A percentile compares a stretch with the other conserved stretches of the same genome.
phyloP scores from a whole-genome alignment of 139 green algal genomes.

The Helicosporidium sp. region DNA sequence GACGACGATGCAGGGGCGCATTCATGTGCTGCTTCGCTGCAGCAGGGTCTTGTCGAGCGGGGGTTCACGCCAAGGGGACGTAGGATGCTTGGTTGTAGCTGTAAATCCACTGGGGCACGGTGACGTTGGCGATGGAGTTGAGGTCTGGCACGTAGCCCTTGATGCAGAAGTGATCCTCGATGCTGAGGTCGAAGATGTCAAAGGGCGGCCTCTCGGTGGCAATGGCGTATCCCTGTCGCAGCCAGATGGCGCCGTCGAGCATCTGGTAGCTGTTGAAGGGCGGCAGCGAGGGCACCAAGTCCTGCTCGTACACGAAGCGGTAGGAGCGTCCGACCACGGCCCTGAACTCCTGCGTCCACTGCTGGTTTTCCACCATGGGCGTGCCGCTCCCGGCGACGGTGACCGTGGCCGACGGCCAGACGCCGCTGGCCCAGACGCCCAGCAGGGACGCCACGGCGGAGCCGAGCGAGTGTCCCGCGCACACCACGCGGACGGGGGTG shows the following conservation, averaged over 20 bases:
- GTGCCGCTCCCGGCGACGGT: slow-evolving; percentile 2
- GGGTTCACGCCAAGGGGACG: too few relatives aligned
- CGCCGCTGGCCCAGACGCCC: slow-evolving; percentile 1
- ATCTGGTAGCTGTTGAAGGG: background rate
- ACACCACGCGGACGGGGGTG: background rate
- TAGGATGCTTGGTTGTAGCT: too few relatives aligned
- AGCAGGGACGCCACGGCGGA: slow-evolving; percentile 1
- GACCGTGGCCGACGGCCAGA: slow-evolving; percentile 4
- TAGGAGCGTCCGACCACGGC: background rate
- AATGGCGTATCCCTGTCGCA: background rate
- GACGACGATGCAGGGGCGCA: too few relatives aligned
- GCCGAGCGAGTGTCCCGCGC: slow-evolving; percentile 5
- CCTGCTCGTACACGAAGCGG: background rate
- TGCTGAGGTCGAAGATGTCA: background rate
- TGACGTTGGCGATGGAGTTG: background rate
- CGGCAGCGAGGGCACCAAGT: background rate
- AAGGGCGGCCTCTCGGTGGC: background rate
- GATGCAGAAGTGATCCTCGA: background rate
- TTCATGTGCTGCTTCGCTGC: too few relatives aligned
- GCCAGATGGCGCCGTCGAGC: background rate
- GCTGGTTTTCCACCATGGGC: slow-evolving; percentile 1
- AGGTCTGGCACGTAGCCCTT: background rate
- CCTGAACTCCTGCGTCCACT: slow-evolving; percentile 3
- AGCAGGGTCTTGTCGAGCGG: too few relatives aligned
- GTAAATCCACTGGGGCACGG: too few relatives aligned